Evolutionary conservation across 176 grass and related monocot species (phyloP).

Genomic region (Triticum turgidum): DNA sequence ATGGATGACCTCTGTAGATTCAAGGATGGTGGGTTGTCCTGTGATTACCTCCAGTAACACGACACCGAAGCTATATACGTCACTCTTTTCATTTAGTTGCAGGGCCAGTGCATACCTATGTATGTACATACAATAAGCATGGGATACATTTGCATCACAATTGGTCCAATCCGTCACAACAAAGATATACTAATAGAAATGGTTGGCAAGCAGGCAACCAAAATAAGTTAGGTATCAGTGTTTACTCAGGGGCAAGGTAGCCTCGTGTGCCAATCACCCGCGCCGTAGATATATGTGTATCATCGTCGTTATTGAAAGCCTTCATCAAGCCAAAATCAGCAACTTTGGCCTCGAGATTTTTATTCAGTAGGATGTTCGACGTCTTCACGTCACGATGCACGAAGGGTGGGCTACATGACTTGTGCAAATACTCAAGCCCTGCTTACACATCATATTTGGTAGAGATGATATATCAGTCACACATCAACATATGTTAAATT

Average conservation of each 20-base stretch:
- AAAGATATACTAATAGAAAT: neutral
- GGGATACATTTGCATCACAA: neutral
- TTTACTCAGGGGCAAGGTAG: constrained; percentile 53
- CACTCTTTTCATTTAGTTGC: constrained; percentile 30
- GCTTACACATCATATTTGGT: neutral
- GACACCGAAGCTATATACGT: constrained; percentile 62
- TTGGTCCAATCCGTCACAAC: neutral
- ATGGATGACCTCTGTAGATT: neutral
- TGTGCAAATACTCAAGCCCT: constrained; percentile 64
- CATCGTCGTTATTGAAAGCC: neutral
- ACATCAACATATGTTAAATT: neutral
- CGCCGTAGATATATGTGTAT: constrained; percentile 32
- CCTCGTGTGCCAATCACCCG: constrained; percentile 32
- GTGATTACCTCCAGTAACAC: constrained; percentile 48
- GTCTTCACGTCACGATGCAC: constrained; percentile 64
- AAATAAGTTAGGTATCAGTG: neutral
- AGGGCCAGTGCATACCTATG: neutral
- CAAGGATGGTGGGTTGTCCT: constrained; percentile 29
- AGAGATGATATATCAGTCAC: neutral
- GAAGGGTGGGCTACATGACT: constrained; percentile 37
- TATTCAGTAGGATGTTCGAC: constrained; percentile 51
- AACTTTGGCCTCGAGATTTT: constrained; percentile 51
- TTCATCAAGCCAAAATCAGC: constrained; percentile 66
- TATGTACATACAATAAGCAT: neutral
- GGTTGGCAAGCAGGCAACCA: neutral